Evolutionary conservation across 23 red algal species (phyloP).

Genomic region (Gracilariopsis chorda): DNA sequence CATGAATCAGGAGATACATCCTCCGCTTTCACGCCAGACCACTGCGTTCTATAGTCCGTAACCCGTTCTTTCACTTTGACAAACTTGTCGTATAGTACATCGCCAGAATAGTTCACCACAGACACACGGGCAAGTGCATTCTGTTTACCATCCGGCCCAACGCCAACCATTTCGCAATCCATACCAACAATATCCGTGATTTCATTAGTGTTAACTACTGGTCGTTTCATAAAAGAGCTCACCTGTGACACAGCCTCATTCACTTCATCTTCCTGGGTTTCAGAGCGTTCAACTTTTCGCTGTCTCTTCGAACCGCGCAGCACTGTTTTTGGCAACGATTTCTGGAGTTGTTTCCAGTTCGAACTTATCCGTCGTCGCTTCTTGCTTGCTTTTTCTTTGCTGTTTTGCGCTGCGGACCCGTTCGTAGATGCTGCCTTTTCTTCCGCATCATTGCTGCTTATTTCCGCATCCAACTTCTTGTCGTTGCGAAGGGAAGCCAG

Average conservation of each 20-base stretch:
- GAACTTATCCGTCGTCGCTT: constrained; percentile 5
- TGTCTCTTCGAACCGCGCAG: not conserved
- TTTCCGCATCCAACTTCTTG: not conserved
- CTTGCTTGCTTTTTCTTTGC: not conserved
- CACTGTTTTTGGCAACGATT: constrained; percentile 3
- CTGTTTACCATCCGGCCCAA: constrained; percentile 73
- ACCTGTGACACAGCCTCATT: not conserved
- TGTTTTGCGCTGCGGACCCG: not conserved
- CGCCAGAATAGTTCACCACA: constrained; percentile 83
- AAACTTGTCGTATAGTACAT: constrained; percentile 85
- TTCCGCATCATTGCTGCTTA: not conserved
- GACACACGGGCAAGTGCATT: constrained; percentile 91
- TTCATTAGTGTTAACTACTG: constrained; percentile 3
- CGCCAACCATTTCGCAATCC: constrained; percentile 99
- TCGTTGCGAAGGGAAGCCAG: constrained; percentile 33
- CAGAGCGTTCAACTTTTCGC: not conserved
- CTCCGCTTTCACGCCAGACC: constrained; percentile 70
- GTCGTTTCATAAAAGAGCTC: constrained; percentile 58
- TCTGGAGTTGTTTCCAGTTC: constrained; percentile 59
- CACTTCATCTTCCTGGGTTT: not conserved
- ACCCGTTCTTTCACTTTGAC: constrained; percentile 71
- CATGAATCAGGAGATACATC: constrained; percentile 43
- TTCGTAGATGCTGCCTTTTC: not conserved
- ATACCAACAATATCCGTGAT: constrained; percentile 67
- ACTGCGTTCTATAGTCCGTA: constrained; percentile 86